Base-by-base conservation (phyloP, 2,329 filamentous ascomycete species). In the Periconia sp. region DNA sequence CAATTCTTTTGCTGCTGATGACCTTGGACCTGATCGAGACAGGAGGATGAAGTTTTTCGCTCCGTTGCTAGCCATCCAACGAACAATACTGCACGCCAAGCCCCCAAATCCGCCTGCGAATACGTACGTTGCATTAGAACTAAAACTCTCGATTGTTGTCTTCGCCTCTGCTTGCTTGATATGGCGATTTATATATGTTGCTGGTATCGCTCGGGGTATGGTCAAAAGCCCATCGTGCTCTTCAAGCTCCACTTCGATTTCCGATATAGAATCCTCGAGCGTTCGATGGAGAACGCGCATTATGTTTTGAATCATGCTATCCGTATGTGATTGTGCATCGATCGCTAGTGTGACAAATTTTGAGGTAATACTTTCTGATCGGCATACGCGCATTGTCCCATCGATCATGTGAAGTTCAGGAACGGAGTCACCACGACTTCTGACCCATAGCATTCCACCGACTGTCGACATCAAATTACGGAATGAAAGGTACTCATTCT, bases 81-180 rank as follows among this genome's bases (percentile, higher is more conserved):
- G 5, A 15, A 8, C 12, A 16, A 37, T 36, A 16, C 17, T 38
- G 12, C 33, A 34, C n/a, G 23, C 40, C 10, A 43, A 12, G 25
- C 40, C 40, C 6, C 40, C 40, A 18, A 43, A 38, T 7, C 26
- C 40, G 15, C 40, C 40, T 8, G 29, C 34, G 18, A 43, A 13
- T n/a, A 43, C 25, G 21, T 38, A 43, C 5, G 33, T 43, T 19
- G 29, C 34, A 13, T 37, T 29, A n/a, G 39, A 22, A 17, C 19
- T 11, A 36, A 19, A 25, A 15, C 11, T 10, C 33, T 25, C 6
- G 33, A 5, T 16, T 11, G 6, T 25, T 10, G 19, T 8, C 17
- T 12, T 21, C 23, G 32, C 32, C 10, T 13, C 21, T 10, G 11
- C 19, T 12, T 19, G 21, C 3, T 15, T 18, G 7, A 36, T 36